Base-by-base conservation (phyloP, 768 basidiomycete genomes). In the Podaxis mareebaensis region DNA sequence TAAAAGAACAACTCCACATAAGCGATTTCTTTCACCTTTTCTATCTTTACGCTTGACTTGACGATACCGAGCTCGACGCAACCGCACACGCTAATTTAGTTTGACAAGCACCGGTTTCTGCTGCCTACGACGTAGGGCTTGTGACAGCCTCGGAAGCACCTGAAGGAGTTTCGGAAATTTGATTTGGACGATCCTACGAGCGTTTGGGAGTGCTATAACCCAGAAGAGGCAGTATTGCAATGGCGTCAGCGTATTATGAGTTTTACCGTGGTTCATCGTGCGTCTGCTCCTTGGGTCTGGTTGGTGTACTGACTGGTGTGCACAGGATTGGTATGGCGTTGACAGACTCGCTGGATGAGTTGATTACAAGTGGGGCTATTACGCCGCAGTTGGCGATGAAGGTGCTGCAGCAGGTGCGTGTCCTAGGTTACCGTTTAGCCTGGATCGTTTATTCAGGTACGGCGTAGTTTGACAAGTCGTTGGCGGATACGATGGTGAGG, bases 351-450 rank as follows among this genome's bases (percentile, higher is more conserved):
- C 86, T 99, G 69, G 97, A 99, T 78, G 96, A 99, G 78, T 86
- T 99, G 67, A 98, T 99, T 70, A 96, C 95, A 52, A 92, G 91
- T 71, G 96, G 96, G 2, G 88, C 93, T 55, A 99, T 99, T 70
- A 96, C 95, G 20, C 96, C 96, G 12, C 96, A 99, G 78, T 76
- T 99, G 68, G 97, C 96, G n/a, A 94, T 98, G 90, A 93, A 96
- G 76, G 94, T 97, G n/a, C 77, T 99, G 63, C 90, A 92, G 72
- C 96, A 98, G 92, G 96, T 97, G 68, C 66, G 72, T 56, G 26
- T 26, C 52, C 24, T 48, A 42, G 22, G 11, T 40, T 26, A 17
- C 3, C 33, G 1, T 10, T 33, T n/a, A 49, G 15, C 3, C 30
- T 53, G 46, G 63, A 26, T 52, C 15, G 17, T 51, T 53, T 3